These are phyloP conservation scores for Aspergillus aculeatus DNA, from an alignment of 2,329 filamentous ascomycete genomes.

Conservation along the genomic window DNA sequence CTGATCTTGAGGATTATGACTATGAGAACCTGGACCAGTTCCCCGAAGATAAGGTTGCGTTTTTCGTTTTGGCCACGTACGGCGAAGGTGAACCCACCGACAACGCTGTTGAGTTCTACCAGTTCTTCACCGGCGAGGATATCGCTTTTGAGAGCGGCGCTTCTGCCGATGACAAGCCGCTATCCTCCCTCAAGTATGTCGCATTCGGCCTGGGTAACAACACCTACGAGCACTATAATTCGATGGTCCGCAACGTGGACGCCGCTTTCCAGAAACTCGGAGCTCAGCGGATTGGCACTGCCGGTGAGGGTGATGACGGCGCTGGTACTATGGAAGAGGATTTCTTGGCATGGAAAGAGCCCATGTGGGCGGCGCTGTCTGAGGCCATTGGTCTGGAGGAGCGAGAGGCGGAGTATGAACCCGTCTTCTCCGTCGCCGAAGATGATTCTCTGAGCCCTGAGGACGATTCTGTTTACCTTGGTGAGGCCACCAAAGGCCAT, in stretches of 20 bases:
- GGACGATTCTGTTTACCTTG: conserved; percentile 81
- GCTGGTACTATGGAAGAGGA: conserved; percentile 99
- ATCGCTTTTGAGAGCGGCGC: conserved; percentile 72
- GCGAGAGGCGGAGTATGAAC: conserved; percentile 93
- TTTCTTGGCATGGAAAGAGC: conserved; percentile 98
- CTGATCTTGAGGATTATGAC: conserved; percentile 96
- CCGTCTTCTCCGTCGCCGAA: conserved; percentile 80
- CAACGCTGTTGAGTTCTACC: conserved; percentile 98
- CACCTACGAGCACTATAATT: conserved; percentile 99
- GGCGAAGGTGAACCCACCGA: conserved; percentile 98
- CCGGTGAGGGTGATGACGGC: conserved; percentile 95
- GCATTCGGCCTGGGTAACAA: conserved; percentile 97
- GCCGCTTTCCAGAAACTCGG: conserved; percentile 78
- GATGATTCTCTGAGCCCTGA: conserved; percentile 71
- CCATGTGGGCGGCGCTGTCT: conserved; percentile 88
- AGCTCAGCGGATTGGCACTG: conserved; percentile 77
- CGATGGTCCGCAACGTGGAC: conserved; percentile 92
- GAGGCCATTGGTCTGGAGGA: conserved; percentile 87
- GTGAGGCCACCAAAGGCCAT: conserved; percentile 95
- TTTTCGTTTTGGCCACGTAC: conserved; percentile 96
- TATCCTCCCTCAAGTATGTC: conserved; percentile 86
- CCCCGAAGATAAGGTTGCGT: conserved; percentile 83
- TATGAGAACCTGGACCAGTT: conserved; percentile 89
- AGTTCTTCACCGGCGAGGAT: conserved; percentile 85
- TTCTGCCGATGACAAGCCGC: conserved; percentile 63